These are phyloP conservation scores for Venturiaceae sp. DNA, from an alignment of 2,329 filamentous ascomycete genomes.

Conservation along the genomic window DNA sequence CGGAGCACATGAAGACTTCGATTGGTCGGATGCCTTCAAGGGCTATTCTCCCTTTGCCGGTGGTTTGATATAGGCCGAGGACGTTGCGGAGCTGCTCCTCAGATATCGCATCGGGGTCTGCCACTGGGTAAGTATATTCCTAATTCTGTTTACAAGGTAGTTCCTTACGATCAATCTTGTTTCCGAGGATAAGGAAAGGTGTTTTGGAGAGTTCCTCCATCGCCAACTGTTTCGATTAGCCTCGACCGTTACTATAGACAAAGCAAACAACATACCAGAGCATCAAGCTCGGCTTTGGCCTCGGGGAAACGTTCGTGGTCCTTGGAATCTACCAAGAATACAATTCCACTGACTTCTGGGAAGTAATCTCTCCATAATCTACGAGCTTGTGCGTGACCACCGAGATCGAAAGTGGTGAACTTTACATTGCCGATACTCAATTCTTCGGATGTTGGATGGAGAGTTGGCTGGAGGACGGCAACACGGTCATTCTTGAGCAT, in stretches of 20 bases:
- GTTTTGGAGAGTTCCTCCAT: conserved; percentile 98
- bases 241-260: not conserved
- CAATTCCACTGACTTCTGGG: conserved; percentile 86
- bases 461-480: conserved; percentile 77
- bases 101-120: conserved; percentile 76
- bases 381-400: conserved; percentile 65
- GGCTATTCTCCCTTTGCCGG: conserved; percentile 88
- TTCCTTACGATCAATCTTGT: conserved; percentile 78
- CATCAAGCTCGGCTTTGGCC: conserved; percentile 94
- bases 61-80: conserved; percentile 91
- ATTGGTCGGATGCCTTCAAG: conserved; percentile 89
- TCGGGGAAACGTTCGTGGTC: conserved; percentile 91
- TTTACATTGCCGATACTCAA: conserved; percentile 49
- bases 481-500: conserved; percentile 97
- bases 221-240: conserved; percentile 50
- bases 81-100: conserved; percentile 87
- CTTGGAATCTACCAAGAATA: conserved; percentile 96
- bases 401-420: conserved; percentile 90
- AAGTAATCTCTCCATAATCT: conserved; percentile 97
- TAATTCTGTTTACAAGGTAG: not conserved
- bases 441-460: conserved; percentile 71
- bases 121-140: not conserved
- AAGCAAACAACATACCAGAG: conserved; percentile 9
- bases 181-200: conserved; percentile 90
- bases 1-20: conserved; percentile 60